A percentile compares a stretch with the other conserved stretches of the same genome.
These are phyloP conservation scores for Takashimella koratensis DNA, from an alignment of 1,284 basidiomycete genomes.

Conservation along the genomic window DNA sequence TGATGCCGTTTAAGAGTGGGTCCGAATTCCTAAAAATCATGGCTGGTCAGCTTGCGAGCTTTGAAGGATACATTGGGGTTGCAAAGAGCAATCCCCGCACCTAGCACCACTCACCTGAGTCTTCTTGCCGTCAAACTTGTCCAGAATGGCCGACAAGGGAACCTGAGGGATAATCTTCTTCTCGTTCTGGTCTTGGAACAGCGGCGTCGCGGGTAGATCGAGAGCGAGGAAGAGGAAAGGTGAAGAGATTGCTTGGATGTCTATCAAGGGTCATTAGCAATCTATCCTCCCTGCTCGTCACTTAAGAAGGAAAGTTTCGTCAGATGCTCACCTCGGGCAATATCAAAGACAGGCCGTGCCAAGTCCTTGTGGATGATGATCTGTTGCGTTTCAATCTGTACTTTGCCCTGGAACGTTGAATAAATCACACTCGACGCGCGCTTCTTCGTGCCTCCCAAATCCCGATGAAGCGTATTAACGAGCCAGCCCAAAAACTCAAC, in stretches of 20 bases:
- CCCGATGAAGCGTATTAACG: slow-evolving; percentile 85
- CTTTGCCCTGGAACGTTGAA: slow-evolving; percentile 87
- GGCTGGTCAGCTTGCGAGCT: slow-evolving; percentile 2
- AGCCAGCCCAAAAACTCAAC: slow-evolving; percentile 96
- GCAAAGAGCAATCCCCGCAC: no score
- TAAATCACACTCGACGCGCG: slow-evolving; percentile 86
- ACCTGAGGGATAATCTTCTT: slow-evolving; percentile 99
- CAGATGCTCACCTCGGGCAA: slow-evolving; percentile 68
- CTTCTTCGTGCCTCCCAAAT: slow-evolving; percentile 84
- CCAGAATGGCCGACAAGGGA: slow-evolving; percentile 81
- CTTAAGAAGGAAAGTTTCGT: no score
- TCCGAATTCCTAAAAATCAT: slow-evolving; percentile 63
- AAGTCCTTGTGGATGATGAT: slow-evolving; percentile 76
- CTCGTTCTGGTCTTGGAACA: slow-evolving; percentile 92
- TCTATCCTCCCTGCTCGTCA: neutral
- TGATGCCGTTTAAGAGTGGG: slow-evolving; percentile 86
- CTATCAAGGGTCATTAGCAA: slow-evolving; percentile 51
- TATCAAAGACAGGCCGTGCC: slow-evolving; percentile 79
- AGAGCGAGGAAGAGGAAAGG: slow-evolving; percentile 95
- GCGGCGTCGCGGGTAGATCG: slow-evolving; percentile 90
- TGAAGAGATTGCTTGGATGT: slow-evolving; percentile 77
- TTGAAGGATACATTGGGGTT: slow-evolving; percentile 2
- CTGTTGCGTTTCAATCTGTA: slow-evolving; percentile 90
- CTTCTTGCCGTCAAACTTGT: slow-evolving; percentile 90
- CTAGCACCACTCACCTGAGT: slow-evolving; percentile 65